Evolutionary conservation across 2,329 filamentous ascomycete species (phyloP).

Genomic region (Tolypocladium endophyticum): DNA sequence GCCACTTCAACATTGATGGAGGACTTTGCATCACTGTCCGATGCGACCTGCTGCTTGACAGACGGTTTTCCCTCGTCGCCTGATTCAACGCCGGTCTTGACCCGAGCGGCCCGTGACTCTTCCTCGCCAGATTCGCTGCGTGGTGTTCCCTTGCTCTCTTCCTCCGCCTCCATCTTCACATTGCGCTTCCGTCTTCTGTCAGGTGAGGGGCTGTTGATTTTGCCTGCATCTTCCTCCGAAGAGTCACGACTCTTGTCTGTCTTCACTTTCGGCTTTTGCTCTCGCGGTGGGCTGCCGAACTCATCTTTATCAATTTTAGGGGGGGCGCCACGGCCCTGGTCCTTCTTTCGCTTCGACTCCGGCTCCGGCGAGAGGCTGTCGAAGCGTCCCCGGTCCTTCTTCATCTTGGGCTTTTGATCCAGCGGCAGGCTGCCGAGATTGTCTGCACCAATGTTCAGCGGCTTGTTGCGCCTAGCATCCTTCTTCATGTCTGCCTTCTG

Average conservation of each 20-base stretch:
- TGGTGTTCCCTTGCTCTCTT: conserved; percentile 7
- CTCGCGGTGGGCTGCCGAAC: not conserved
- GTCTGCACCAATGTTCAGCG: not conserved
- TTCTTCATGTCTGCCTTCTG: conserved; percentile 6
- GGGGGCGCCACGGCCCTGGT: not conserved
- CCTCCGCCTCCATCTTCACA: conserved; percentile 4
- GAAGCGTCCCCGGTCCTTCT: conserved; percentile 3
- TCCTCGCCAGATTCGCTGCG: conserved; percentile 5
- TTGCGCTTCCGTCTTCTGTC: conserved; percentile 5
- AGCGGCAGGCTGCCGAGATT: not conserved
- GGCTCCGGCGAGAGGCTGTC: not conserved
- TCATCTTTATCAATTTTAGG: not conserved
- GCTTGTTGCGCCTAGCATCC: not conserved
- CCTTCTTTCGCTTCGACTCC: conserved; percentile 5
- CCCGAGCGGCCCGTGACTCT: not conserved
- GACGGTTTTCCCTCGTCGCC: conserved; percentile 6
- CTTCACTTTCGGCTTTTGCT: conserved; percentile 5
- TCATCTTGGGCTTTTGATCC: conserved; percentile 4
- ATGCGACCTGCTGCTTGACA: conserved; percentile 4
- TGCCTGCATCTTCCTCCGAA: not conserved
- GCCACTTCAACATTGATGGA: conserved; percentile 9
- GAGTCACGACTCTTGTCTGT: conserved; percentile 1
- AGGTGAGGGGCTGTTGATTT: conserved; percentile 1
- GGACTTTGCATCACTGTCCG: conserved; percentile 9
- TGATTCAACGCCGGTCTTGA: not conserved